Base-by-base conservation (phyloP, 2,329 filamentous ascomycete genomes). In the Ceratocystis cacaofunesta region DNA sequence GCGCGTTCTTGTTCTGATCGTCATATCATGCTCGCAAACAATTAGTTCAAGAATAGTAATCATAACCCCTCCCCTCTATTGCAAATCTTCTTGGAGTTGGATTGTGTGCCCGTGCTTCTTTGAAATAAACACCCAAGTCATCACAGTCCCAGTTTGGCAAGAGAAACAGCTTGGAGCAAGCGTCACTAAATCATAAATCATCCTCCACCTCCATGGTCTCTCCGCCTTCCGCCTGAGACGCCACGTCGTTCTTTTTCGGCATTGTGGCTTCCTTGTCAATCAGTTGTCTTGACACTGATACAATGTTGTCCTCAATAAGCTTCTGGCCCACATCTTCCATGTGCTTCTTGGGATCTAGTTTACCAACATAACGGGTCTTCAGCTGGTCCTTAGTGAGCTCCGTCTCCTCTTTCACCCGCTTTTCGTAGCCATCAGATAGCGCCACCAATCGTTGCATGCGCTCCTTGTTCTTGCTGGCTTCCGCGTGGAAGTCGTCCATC, bases 341-440 rank as follows among this genome's bases (percentile, higher is more conserved):
- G 75, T 99, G 95, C 82, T 99, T 99, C 87, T 99, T 99, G 66
- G 94, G 94, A 73, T 99, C 94, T 66, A 97, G 86, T 80, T 99
- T 99, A 76, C 94, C 94, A 44, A 99, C 94, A 75, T 99, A 99
- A 80, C 94, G 86, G 65, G 94, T 99, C 85, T 97, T 96, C 69
- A 99, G 82, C 76, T 99, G 94, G 55, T 99, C 94, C 80, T 96
- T 95, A 48, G 87, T 95, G 74, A 99, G 78, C 77, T 97, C 92
- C 12, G 91, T 96, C 81, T 99, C 94, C 78, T 99, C 95, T 81
- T 96, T 96, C 69, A 99, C 94, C 65, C 95, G 83, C 84, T 96
- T 96, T 80, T 97, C 94, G 75, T 99, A 99, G 68, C 94, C 92
- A 70, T 99, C 95, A 0, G 94, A 89, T 68, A 99, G 79, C 64